These are phyloP conservation scores for Mercurialis annua DNA, from an alignment of 345 rosid species.

Conservation along the genomic window DNA sequence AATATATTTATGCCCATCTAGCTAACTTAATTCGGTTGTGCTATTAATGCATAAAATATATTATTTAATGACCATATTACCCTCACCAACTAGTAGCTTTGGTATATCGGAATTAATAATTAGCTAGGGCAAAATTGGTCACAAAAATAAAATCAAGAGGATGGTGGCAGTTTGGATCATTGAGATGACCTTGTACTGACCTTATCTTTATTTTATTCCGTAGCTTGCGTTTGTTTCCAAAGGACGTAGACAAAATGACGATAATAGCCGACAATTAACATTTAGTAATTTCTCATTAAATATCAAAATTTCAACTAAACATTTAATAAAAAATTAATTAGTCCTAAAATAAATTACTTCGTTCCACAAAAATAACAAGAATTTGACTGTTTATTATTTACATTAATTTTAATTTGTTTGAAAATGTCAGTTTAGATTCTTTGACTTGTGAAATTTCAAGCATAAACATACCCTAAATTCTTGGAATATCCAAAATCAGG, in stretches of 20 bases:
- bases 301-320: background rate
- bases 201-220: slow-evolving; percentile 52
- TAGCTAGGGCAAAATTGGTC: slow-evolving; percentile 30
- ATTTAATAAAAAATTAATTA: background rate
- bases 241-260: slow-evolving; percentile 29
- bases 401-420: slow-evolving; percentile 7
- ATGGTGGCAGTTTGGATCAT: slow-evolving; percentile 55
- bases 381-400: slow-evolving; percentile 3
- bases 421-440: slow-evolving; percentile 14
- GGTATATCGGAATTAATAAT: slow-evolving; percentile 7
- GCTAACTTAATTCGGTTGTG: slow-evolving; percentile 5
- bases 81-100: slow-evolving; percentile 27
- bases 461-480: slow-evolving; percentile 16
- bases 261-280: slow-evolving; percentile 18
- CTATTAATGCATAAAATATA: slow-evolving; percentile 12
- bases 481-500: no score
- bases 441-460: background rate
- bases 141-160: slow-evolving; percentile 17
- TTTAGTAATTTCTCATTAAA: slow-evolving; percentile 8
- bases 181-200: slow-evolving; percentile 60
- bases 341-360: background rate
- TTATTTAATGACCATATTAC: slow-evolving; percentile 8
- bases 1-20: background rate
- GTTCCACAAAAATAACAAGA: background rate
- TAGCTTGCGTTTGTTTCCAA: slow-evolving; percentile 45